These are phyloP conservation scores for Solanum pinnatisectum DNA, from an alignment of 257 asterid species.

Conservation along the genomic window DNA sequence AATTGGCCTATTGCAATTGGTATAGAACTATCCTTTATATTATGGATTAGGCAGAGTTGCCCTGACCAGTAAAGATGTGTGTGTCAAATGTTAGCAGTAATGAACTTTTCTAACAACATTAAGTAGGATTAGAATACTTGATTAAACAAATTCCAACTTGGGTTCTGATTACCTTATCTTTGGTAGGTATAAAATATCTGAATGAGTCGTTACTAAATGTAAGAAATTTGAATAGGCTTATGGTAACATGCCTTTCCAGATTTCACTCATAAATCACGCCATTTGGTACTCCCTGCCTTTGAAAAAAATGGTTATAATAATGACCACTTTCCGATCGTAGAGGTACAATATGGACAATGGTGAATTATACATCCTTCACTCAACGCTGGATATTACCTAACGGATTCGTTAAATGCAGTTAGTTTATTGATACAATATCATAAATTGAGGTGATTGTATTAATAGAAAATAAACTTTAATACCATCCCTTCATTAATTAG, in stretches of 20 bases:
- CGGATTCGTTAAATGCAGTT: too few relatives aligned
- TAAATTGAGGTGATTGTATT: too few relatives aligned
- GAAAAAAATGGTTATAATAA: too few relatives aligned
- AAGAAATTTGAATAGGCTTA: neutral
- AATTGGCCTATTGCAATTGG: neutral
- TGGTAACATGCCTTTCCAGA: neutral
- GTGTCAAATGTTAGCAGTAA: neutral
- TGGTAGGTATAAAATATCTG: neutral
- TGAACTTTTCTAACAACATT: neutral
- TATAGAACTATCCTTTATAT: neutral
- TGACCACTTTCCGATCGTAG: too few relatives aligned
- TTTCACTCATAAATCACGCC: too few relatives aligned
- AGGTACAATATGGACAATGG: too few relatives aligned
- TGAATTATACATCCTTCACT: too few relatives aligned
- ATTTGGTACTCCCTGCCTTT: too few relatives aligned
- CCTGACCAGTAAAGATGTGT: neutral
- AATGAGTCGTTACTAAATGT: neutral
- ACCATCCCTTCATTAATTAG: too few relatives aligned
- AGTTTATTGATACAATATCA: too few relatives aligned
- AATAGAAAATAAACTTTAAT: too few relatives aligned
- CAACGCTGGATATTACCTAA: too few relatives aligned
- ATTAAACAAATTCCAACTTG: neutral
- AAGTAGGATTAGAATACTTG: neutral
- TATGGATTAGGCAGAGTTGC: neutral
- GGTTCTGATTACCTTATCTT: neutral